These are phyloP conservation scores for Inga laurina DNA, from an alignment of 306 rosid species.

Conservation along the genomic window DNA sequence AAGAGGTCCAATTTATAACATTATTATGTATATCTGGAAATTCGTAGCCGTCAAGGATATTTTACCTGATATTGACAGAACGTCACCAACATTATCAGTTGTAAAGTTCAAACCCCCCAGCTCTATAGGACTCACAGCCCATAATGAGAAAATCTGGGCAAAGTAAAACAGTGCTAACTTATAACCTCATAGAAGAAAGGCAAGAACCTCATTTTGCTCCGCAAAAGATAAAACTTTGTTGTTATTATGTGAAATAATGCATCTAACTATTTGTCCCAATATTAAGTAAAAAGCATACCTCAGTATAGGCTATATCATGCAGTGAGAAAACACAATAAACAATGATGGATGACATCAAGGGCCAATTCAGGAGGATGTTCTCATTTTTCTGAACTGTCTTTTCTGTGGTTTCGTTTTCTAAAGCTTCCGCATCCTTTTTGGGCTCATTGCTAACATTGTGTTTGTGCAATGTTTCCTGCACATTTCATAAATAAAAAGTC, in stretches of 20 bases:
- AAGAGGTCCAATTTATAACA: conserved; percentile 8
- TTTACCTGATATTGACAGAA: conserved; percentile 71
- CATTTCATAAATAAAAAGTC: conserved; percentile 14
- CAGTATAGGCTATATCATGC: conserved; percentile 80
- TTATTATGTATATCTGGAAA: not conserved
- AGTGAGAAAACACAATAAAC: conserved; percentile 66
- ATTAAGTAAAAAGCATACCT: conserved; percentile 50
- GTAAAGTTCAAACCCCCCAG: conserved; percentile 68
- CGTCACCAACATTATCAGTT: conserved; percentile 66
- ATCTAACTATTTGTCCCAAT: not conserved
- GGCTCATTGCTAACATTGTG: conserved; percentile 36
- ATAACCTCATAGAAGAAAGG: not conserved
- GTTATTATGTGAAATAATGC: not conserved
- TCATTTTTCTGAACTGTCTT: conserved; percentile 30
- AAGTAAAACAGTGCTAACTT: not conserved
- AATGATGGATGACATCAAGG: conserved; percentile 79
- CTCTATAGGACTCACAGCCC: conserved; percentile 71
- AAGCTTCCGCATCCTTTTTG: conserved; percentile 39
- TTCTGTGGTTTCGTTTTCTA: conserved; percentile 53
- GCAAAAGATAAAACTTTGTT: not conserved
- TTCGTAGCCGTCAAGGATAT: not conserved
- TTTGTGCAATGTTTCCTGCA: conserved; percentile 86
- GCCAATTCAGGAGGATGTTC: conserved; percentile 77
- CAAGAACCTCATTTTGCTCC: not conserved
- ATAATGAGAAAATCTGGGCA: conserved; percentile 76